phyloP scores from a whole-genome alignment of 495 filamentous ascomycete species.

The Tuber microsphaerosporum region DNA sequence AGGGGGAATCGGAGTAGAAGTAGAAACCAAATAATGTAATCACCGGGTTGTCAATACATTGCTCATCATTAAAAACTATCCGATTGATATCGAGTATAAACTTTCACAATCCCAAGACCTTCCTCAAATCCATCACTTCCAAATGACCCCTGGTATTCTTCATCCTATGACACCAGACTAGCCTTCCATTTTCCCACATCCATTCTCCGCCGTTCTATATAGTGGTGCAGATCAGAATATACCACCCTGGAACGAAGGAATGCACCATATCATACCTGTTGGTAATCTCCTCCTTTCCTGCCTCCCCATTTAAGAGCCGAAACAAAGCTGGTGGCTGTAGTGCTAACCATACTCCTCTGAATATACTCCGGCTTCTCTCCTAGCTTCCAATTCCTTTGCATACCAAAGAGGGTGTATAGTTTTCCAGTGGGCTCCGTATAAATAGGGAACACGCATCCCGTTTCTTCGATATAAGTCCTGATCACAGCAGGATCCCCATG shows the following conservation, averaged over 20 bases:
- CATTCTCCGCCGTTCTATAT: conserved; percentile 73
- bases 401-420: conserved; percentile 65
- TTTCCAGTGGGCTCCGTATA: conserved; percentile 67
- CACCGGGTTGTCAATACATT: not conserved
- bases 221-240: conserved; percentile 30
- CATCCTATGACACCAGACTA: conserved; percentile 82
- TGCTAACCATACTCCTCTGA: conserved; percentile 47
- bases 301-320: conserved; percentile 53
- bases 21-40: not conserved
- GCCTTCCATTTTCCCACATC: conserved; percentile 54
- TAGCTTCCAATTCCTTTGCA: conserved; percentile 57
- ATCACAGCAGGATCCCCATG: conserved; percentile 73
- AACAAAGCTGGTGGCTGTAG: conserved; percentile 49
- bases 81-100: not conserved
- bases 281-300: conserved; percentile 59
- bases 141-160: conserved; percentile 68
- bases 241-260: not conserved
- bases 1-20: not conserved
- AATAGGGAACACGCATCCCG: conserved; percentile 67
- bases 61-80: not conserved
- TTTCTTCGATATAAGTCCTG: conserved; percentile 56
- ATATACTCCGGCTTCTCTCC: conserved; percentile 64
- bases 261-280: conserved; percentile 24
- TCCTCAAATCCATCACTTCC: conserved; percentile 55
- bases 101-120: conserved; percentile 6